Evolutionary conservation across 2,329 filamentous ascomycete genomes (phyloP), one percentile per base, ranked within the genome.

Genomic region (Fusarium mundagurra): DNA sequence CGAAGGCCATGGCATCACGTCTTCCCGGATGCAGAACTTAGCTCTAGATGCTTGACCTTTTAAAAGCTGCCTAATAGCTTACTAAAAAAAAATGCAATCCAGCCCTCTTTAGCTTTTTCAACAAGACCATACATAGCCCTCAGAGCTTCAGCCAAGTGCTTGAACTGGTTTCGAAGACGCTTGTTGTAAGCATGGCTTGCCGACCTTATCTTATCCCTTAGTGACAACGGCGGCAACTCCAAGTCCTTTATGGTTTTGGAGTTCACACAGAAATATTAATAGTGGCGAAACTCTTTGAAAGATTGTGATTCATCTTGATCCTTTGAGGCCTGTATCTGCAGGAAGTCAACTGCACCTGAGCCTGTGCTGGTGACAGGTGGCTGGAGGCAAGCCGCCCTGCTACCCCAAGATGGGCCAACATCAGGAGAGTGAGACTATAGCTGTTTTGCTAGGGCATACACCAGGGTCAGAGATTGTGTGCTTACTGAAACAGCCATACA

Each of bases 121-220:
- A 9, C 5, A 0, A 10, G 2, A 6, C 39, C 3, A 9, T 16
- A 2, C 22, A 24, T 16, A 10, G 14, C 41, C 13, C 8, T 24
- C 22, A n/a, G 4, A 41, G 39, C 22, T n/a, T 14, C 22, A 43
- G 22, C 22, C 13, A 16, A 43, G 41, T n/a, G 22, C 8, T 43
- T 1, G 14, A 16, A 43, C 5, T 17, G n/a, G 5, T 43, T n/a
- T 10, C 13, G 8, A 43, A 22, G 38, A 22, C 12, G 11, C 38
- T 22, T 12, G 5, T 22, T 39, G 6, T 22, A 22, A 22, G 20
- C 6, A 22, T 7, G 13, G 20, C 38, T 39, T 39, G 7, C 11
- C 20, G 11, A 41, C 17, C 31, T 33, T 33, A 33, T 3, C 31
- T 5, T 33, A 13, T 33, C 3, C 36, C 36, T n/a, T n/a, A n/a